Base-by-base conservation (phyloP, 495 filamentous ascomycete species). In the Penicillium herquei region DNA sequence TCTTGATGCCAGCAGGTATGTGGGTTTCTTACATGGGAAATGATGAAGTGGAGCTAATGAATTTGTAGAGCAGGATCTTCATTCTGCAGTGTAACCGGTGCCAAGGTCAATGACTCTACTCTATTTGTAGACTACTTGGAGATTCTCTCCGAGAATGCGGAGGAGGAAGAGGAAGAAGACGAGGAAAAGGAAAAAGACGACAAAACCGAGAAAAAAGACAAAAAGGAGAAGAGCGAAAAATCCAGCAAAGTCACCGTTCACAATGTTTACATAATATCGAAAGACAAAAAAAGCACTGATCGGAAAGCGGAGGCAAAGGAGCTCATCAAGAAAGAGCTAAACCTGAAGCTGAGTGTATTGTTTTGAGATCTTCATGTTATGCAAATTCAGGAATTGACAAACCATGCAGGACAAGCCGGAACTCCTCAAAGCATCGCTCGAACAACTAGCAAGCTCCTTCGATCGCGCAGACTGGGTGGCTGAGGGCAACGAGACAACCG, bases 71-170 rank as follows among this genome's bases (percentile, higher is more conserved):
- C 41, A 8, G 41, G 41, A 7, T 43, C 41, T 43, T 10, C 41
- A 43, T 43, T 43, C 41, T 43, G 41, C 17, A 43, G 41, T 10
- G 41, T 8, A 14, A 43, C 41, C 11, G 41, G 41, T 21, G 41
- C 41, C 41, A 14, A 43, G 41, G 41, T 43, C 41, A 43, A 43
- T 43, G 41, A 43, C 11, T 43, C 41, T 43, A 43, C 41, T 16
- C 16, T 14, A 21, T 43, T 43, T 43, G 41, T 21, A 43, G 41
- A 43, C 41, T 43, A 43, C 41, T 43, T 43, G 41, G 41, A 43
- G 11, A 43, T 43, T 43, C 41, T 43, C 41, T 43, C 41, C 41
- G 41, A 43, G 10, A 7, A 43, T 43, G 14, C 17, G n/a, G 41
- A 43, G 41, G 17, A 10, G 14, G 41, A 43, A 16, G 14, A 43